A percentile compares a stretch with the other conserved stretches of the same genome.
These are phyloP conservation scores for Lolium rigidum DNA, from an alignment of 176 grass and related monocot genomes.

Conservation along the genomic window DNA sequence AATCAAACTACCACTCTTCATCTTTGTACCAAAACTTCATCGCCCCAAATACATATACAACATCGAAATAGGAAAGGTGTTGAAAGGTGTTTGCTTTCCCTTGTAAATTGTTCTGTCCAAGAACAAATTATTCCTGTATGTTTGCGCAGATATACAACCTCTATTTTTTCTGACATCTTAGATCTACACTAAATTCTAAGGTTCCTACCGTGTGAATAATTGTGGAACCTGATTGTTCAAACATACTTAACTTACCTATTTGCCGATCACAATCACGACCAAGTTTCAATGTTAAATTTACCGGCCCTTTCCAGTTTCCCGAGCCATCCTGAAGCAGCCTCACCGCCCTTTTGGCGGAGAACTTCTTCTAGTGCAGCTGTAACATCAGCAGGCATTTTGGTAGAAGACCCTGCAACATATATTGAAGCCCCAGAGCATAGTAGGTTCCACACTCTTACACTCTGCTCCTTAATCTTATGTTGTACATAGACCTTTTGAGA, in stretches of 20 bases:
- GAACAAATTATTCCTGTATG: conserved; percentile 15
- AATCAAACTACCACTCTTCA: background rate
- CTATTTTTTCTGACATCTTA: background rate
- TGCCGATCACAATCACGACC: conserved; percentile 56
- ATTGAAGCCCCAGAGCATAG: conserved; percentile 61
- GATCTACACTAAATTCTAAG: background rate
- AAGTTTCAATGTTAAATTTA: conserved; percentile 78
- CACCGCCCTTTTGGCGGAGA: conserved; percentile 55
- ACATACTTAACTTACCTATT: background rate
- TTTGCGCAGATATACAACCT: background rate
- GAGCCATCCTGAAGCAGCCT: conserved; percentile 64
- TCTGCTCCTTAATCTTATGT: conserved; percentile 88
- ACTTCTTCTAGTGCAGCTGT: conserved; percentile 79
- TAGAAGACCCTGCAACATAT: conserved; percentile 80
- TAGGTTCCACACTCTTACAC: conserved; percentile 77
- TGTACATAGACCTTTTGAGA: conserved; percentile 87
- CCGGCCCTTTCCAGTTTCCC: conserved; percentile 69
- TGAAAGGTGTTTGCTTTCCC: background rate
- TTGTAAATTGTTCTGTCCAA: background rate
- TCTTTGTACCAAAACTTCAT: background rate
- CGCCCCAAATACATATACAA: background rate
- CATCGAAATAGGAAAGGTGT: background rate
- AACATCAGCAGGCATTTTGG: conserved; percentile 92
- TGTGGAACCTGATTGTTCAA: background rate
- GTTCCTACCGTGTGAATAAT: background rate